Base-by-base conservation (phyloP, 257 asterid genomes). In the Solanum chiquidenum region DNA sequence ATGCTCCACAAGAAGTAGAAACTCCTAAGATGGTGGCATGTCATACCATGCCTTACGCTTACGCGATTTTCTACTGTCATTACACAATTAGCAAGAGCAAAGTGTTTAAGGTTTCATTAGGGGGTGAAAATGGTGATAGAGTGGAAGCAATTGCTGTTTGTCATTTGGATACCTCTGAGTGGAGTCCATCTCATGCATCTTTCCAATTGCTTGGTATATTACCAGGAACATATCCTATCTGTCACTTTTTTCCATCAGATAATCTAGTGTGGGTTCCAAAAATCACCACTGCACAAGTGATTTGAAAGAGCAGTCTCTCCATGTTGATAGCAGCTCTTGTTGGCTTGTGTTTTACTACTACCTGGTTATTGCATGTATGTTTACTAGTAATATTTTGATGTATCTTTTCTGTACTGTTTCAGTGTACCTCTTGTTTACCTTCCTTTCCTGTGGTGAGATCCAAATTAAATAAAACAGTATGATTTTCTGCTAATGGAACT, bases 241-340 rank as follows among this genome's bases (percentile, higher is more conserved):
- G 99, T 93, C 99, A 96, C 92, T 95, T 93, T 93, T 94, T 96
- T 86, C 98, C 98, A 9, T 93, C 99, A 27, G 98, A 96, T 90
- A 89, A 95, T 71, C 88, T 94, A 85, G 95, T 96, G 1, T 89
- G 90, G 90, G 92, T 93, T 88, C 89, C 95, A 83, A 82, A 91
- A 2, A 79, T 77, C 73, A 44, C 86, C 88, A 31, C 66, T 21
- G 85, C 35, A 12, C 68, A 58, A 52, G 76, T 86, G 86, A 87
- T 35, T 4, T 29, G 86, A 42, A 31, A 16, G 40, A 46, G 66
- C 62, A 2, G 66, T 29, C n/a, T 16, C 66, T 44, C 27, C 66
- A 27, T 46, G 40, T 44, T 1, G 14, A 52, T 13, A 76, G 83
- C 33, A 38, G 83, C 12, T 40, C 25, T 40, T 73, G 6, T 33